A percentile compares a stretch with the other conserved stretches of the same genome.
Conservation (phyloP, 768 basidiomycete species). For the Boletales sp. region DNA sequence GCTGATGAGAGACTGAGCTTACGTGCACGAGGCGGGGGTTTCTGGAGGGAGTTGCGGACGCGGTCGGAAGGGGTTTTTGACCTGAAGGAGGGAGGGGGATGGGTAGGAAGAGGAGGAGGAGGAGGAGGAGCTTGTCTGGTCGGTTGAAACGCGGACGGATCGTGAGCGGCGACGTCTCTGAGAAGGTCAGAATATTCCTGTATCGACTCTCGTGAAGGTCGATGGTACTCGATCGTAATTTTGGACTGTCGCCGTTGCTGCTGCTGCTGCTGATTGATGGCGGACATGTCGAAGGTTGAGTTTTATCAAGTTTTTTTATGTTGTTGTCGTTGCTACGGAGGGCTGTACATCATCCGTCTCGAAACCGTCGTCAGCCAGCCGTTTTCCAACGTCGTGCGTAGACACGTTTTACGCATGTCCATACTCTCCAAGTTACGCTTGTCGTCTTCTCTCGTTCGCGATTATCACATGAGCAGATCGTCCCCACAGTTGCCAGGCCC, state of each 20-base stretch:
- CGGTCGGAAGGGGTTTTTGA: slow-evolving; percentile 28
- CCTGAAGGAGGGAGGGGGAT: slow-evolving; percentile 32
- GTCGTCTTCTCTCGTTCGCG: too few species aligned
- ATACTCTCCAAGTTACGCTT: too few species aligned
- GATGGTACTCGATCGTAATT: slow-evolving; percentile 73
- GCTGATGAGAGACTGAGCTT: slow-evolving; percentile 49
- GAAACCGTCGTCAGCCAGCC: too few species aligned
- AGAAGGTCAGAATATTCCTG: slow-evolving; percentile 77
- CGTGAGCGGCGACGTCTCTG: slow-evolving; percentile 51
- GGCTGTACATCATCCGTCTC: too few species aligned
- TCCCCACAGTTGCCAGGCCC: too few species aligned
- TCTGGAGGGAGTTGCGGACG: slow-evolving; percentile 59
- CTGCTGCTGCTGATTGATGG: slow-evolving; percentile 42
- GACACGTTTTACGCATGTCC: too few species aligned
- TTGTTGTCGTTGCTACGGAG: too few species aligned
- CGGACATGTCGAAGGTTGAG: slow-evolving; percentile 42
- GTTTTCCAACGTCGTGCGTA: too few species aligned
- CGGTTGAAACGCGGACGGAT: slow-evolving; percentile 32
- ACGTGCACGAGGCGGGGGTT: slow-evolving; percentile 50
- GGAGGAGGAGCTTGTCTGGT: slow-evolving; percentile 46
- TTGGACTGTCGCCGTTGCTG: slow-evolving; percentile 41
- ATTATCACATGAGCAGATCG: too few species aligned
- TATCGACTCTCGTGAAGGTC: slow-evolving; percentile 70
- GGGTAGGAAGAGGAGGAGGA: slow-evolving; percentile 42
- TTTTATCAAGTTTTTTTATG: too few species aligned